Evolutionary conservation across 441 rosid species (phyloP).

Genomic region (Corymbia citriodora): DNA sequence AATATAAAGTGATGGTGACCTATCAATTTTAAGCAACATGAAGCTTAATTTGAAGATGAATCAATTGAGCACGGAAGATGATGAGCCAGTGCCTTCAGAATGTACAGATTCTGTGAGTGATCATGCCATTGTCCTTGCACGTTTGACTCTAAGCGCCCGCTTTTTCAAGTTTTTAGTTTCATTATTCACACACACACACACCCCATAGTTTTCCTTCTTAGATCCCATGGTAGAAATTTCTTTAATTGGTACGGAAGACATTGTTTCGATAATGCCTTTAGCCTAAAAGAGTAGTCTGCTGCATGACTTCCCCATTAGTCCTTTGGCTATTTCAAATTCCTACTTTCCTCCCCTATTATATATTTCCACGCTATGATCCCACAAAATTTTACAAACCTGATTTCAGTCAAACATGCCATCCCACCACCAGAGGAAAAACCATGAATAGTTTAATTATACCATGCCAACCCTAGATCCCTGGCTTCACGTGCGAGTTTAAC

Average conservation of each 20-base stretch:
- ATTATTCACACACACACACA: not conserved
- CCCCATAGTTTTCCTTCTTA: not conserved
- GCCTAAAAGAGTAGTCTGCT: not conserved
- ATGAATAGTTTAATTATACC: not conserved
- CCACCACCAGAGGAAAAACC: not conserved
- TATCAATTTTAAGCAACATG: constrained; percentile 68
- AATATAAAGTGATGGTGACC: constrained; percentile 68
- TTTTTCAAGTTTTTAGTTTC: not conserved
- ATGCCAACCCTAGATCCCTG: not conserved
- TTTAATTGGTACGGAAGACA: not conserved
- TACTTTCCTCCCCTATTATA: not conserved
- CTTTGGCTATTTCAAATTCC: not conserved
- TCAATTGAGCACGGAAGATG: constrained; percentile 20
- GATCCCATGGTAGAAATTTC: not conserved
- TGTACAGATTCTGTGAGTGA: constrained; percentile 35
- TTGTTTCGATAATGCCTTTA: not conserved
- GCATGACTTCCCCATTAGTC: not conserved
- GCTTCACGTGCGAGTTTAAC: not conserved
- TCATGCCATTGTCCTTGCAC: not conserved
- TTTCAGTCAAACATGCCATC: not conserved
- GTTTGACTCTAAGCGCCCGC: not conserved
- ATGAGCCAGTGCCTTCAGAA: constrained; percentile 14
- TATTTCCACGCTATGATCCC: not conserved
- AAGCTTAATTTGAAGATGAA: constrained; percentile 62
- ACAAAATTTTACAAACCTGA: not conserved